Base-by-base conservation (phyloP, 306 rosid species). In the Acacia melanoxylon region DNA sequence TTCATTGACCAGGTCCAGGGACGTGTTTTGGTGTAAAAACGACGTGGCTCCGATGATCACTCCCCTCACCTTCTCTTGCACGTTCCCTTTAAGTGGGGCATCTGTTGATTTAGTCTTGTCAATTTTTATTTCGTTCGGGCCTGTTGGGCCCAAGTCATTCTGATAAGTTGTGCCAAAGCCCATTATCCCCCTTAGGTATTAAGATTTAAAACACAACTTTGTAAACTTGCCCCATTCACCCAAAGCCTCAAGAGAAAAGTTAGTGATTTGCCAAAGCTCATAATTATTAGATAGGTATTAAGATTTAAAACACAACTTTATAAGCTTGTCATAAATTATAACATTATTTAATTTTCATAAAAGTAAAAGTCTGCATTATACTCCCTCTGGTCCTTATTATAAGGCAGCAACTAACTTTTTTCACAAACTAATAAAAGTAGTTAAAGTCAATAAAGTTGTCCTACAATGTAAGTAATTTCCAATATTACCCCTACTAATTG, bases 331-430 rank as follows among this genome's bases (percentile, higher is more conserved):
- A 37, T 37, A 37, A 37, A 37, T 37, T 37, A 37, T 37, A 37
- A 37, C 1, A 37, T 37, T 37, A 6, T 37, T 37, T 37, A 37
- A 37, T 5, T 5, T 37, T 6, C 41, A 37, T 37, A 37, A 37
- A 37, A 5, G 41, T 6, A 37, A 37, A 6, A 37, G 8, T 37
- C 8, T 37, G 8, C 8, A 37, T 37, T 37, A 37, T 37, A 37
- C 8, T 6, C 0, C 8, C 1, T 37, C 1, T 0, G 0, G 1
- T 37, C 1, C 8, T 37, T 37, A 37, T 0, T 37, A 37, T 37
- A 37, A 37, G 0, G n/a, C n/a, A n/a, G n/a, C n/a, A n/a, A n/a
- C n/a, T n/a, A n/a, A n/a, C n/a, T n/a, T n/a, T n/a, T n/a, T n/a
- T n/a, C n/a, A n/a, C n/a, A n/a, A n/a, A n/a, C n/a, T n/a, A n/a